Base-by-base conservation (phyloP, 192 early-diverging fungal genomes). In the Linnemannia exigua region DNA sequence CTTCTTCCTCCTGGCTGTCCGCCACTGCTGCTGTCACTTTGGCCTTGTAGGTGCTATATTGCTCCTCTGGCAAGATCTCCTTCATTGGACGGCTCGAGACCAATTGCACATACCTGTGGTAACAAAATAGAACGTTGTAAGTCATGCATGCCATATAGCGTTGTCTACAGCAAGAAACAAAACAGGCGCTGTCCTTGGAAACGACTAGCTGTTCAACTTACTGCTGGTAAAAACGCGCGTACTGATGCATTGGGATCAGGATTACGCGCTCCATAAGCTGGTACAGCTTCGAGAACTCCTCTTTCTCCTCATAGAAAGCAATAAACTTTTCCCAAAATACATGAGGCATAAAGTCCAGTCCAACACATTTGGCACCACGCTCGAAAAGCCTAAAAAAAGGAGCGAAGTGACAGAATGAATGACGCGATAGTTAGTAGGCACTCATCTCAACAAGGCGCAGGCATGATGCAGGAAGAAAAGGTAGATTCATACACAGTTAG, bases 191-290 rank as follows among this genome's bases (percentile, higher is more conserved):
- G 33, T 47, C 31, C 11, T 28, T 47, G 61, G 36, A 77, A 35
- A 76, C 31, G 0, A 31, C 2, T 63, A 2, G 25, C 12, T 3
- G 9, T 33, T 25, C 6, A 6, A 77, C 88, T 67, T 82, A 95
- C 93, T 90, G 92, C 77, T 95, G 94, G 79, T 94, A 95, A 69
- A 91, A 95, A 3, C 89, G 87, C 15, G 93, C 89, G 79, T 95
- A 95, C 63, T 95, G 93, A 77, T 94, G 95, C 85, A 95, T 90
- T 2, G 95, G 95, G 46, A 95, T 95, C 37, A 79, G 82, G 50
- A 95, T 94, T 58, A 94, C 90, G 44, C 92, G 93, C 50, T 92
- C 91, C 70, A 95, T 83, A 3, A 95, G 79, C 20, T 89, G 75
- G n/a, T 93, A 67, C 28, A 94, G 82, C 17, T 87, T 75, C 35